Conservation (phyloP, 768 basidiomycete species). For the Austroboletus eburneus region DNA sequence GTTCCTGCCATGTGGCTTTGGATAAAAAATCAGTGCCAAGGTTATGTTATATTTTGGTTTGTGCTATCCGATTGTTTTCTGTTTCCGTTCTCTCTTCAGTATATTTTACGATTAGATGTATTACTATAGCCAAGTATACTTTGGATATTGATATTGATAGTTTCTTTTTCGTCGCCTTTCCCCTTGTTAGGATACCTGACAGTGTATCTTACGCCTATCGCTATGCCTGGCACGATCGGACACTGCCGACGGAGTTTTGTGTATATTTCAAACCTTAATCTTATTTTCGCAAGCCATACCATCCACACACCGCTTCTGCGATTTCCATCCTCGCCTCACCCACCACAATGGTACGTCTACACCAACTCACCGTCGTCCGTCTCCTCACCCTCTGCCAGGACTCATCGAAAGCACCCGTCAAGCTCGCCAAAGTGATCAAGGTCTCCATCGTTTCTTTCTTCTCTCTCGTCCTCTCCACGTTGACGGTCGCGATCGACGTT, state of each 20-base stretch:
- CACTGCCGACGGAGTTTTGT: constrained; percentile 18
- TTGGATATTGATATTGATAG: constrained; percentile 1
- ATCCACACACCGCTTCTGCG: constrained; percentile 8
- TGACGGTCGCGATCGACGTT: not conserved
- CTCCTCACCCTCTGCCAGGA: constrained; percentile 41
- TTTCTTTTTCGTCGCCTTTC: not conserved
- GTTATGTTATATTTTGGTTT: constrained; percentile 11
- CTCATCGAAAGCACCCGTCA: constrained; percentile 87
- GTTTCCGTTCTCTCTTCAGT: not conserved
- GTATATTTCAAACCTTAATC: constrained; percentile 19
- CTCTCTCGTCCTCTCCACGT: too few species aligned
- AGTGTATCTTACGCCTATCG: too few species aligned
- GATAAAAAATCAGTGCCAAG: constrained; percentile 4
- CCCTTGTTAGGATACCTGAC: too few species aligned
- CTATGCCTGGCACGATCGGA: constrained; percentile 7
- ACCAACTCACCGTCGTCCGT: not conserved
- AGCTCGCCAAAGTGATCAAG: constrained; percentile 98
- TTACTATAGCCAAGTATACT: constrained; percentile 3
- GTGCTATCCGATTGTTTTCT: constrained; percentile 17
- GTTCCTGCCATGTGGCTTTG: too few species aligned
- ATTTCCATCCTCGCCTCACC: constrained; percentile 1
- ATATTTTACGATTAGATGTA: constrained; percentile 19
- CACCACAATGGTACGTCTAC: constrained; percentile 25
- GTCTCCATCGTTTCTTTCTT: constrained; percentile 47
- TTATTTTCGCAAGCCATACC: constrained; percentile 8